Conservation (phyloP, 176 grass and related monocot genomes). For the Carex cristatella region DNA sequence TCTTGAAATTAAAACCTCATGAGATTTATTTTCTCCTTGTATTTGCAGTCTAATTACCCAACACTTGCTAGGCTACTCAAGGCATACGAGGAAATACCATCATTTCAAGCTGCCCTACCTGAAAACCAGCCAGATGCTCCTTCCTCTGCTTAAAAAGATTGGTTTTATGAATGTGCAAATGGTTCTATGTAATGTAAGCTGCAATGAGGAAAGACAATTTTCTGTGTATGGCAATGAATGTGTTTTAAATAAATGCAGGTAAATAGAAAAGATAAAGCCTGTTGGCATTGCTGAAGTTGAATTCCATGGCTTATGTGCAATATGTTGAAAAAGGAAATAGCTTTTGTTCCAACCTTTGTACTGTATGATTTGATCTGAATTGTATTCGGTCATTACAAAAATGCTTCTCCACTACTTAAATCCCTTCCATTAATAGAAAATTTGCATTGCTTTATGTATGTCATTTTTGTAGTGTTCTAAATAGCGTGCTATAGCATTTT, state of each 20-base stretch:
- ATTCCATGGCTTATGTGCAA: background rate
- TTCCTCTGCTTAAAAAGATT: constrained; percentile 30
- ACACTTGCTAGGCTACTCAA: constrained; percentile 45
- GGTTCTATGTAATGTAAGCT: background rate
- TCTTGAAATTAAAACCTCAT: background rate
- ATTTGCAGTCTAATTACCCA: constrained; percentile 47
- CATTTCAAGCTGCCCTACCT: constrained; percentile 73
- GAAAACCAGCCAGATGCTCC: constrained; percentile 64
- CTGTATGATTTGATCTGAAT: background rate
- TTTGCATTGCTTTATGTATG: background rate
- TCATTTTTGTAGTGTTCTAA: background rate
- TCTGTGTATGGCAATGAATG: background rate
- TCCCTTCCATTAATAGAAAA: background rate
- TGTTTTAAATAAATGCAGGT: background rate
- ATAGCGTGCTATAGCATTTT: no score
- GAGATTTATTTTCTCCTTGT: background rate
- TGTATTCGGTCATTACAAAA: background rate
- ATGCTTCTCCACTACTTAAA: background rate
- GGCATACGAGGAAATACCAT: constrained; percentile 52
- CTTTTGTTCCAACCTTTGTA: background rate
- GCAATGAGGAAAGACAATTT: background rate
- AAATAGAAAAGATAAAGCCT: background rate
- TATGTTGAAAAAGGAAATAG: background rate
- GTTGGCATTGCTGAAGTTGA: background rate
- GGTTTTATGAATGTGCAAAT: background rate